Percentiles rank a stretch among this genome's conserved stretches.
Conservation (phyloP, 305 asterid genomes). For the Andrographis paniculata region DNA sequence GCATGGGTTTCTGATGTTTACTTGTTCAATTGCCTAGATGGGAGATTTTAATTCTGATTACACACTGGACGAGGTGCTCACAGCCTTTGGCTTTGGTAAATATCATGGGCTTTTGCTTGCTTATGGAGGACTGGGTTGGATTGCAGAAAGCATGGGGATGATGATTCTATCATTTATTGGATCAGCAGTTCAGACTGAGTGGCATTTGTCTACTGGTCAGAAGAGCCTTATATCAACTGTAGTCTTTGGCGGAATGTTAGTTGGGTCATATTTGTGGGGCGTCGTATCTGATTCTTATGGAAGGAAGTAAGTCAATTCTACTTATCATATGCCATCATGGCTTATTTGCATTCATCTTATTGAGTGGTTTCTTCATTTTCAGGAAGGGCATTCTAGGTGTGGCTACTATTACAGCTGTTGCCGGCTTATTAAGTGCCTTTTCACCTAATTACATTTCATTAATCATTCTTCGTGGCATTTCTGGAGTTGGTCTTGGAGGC, state of each 20-base stretch:
- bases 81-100: slow-evolving; percentile 61
- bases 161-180: slow-evolving; percentile 84
- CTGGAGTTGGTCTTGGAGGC: slow-evolving; percentile 75
- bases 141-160: slow-evolving; percentile 77
- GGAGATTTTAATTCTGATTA: slow-evolving; percentile 27
- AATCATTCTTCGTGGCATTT: slow-evolving; percentile 42
- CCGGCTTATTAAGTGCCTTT: slow-evolving; percentile 62
- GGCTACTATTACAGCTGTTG: slow-evolving; percentile 34
- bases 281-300: slow-evolving; percentile 61
- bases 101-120: slow-evolving; percentile 57
- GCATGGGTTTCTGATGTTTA: slow-evolving; percentile 2
- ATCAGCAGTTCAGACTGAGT: slow-evolving; percentile 58
- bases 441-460: slow-evolving; percentile 61
- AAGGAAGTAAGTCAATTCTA: slow-evolving; percentile 39
- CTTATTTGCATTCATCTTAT: slow-evolving; percentile 5
- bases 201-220: slow-evolving; percentile 66
- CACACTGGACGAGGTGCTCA: slow-evolving; percentile 75
- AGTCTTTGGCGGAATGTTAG: slow-evolving; percentile 81
- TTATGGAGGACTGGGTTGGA: slow-evolving; percentile 70
- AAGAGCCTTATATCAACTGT: slow-evolving; percentile 69
- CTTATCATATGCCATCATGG: not conserved
- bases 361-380: slow-evolving; percentile 14
- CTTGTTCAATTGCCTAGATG: slow-evolving; percentile 26
- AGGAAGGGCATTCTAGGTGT: slow-evolving; percentile 64
- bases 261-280: slow-evolving; percentile 76